Percentiles rank a stretch among this genome's conserved stretches.
phyloP scores from a whole-genome alignment of 108 stramenopile species.

The Nannochloropsis gaditana region DNA sequence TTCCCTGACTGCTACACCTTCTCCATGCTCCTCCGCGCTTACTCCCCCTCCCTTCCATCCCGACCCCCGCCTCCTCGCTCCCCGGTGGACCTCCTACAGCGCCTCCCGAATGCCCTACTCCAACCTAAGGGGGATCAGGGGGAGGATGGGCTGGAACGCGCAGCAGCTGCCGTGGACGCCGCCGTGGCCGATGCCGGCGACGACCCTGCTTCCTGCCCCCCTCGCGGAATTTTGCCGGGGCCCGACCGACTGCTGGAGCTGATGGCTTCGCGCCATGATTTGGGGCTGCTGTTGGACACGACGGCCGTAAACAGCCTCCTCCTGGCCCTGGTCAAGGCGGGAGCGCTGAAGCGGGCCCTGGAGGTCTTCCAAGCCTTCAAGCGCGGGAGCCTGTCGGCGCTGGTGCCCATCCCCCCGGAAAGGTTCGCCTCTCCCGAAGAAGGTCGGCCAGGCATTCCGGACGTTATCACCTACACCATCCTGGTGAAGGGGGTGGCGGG shows the following conservation, averaged over 20 bases:
- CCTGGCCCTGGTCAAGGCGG: not conserved
- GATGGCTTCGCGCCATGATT: not conserved
- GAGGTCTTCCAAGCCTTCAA: not conserved
- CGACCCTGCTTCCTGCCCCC: not conserved
- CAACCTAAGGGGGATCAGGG: not conserved
- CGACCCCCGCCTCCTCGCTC: not conserved
- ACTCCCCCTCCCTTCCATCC: not conserved
- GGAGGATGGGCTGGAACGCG: not conserved
- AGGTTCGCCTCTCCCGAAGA: not conserved
- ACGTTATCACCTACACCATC: not conserved
- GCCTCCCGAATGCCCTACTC: not conserved
- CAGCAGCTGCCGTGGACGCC: not conserved
- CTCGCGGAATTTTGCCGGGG: not conserved
- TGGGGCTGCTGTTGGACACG: not conserved
- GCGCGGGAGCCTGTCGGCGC: not conserved
- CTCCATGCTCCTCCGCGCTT: slow-evolving; percentile 16
- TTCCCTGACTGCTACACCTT: not conserved
- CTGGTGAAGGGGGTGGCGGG: not conserved
- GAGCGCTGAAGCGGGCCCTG: not conserved
- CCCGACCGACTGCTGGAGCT: not conserved
- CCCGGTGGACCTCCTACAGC: not conserved
- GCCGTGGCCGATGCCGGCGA: not conserved
- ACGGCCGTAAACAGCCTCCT: not conserved
- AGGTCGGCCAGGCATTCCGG: not conserved
- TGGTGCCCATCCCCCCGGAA: not conserved